Evolutionary conservation across 2,329 filamentous ascomycete genomes (phyloP).

Genomic region (Cladosporium sp.): DNA sequence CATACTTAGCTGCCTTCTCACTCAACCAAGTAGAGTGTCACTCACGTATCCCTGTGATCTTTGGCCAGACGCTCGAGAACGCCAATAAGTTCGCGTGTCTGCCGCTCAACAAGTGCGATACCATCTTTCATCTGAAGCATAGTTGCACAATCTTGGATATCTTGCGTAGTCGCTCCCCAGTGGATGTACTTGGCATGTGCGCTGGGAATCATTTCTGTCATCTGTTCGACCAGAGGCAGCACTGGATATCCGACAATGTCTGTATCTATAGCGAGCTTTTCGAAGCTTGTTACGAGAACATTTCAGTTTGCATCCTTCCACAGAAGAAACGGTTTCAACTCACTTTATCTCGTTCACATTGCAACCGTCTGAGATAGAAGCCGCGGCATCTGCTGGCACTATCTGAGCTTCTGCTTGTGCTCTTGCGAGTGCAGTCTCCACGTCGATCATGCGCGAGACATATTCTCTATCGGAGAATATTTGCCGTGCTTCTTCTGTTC

Average conservation of each 20-base stretch:
- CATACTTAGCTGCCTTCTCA: not conserved
- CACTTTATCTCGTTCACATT: not conserved
- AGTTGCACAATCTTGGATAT: conserved; percentile 28
- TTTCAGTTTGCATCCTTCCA: no score
- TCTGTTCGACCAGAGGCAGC: conserved; percentile 27
- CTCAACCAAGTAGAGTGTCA: not conserved
- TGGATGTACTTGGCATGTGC: conserved; percentile 27
- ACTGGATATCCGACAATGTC: conserved; percentile 32
- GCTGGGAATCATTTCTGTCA: conserved; percentile 22
- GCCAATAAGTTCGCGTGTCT: conserved; percentile 15
- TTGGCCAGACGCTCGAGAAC: not conserved
- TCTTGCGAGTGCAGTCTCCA: conserved; percentile 1
- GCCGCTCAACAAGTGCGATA: conserved; percentile 17
- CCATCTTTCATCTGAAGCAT: conserved; percentile 27
- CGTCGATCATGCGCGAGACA: not conserved
- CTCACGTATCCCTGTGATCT: not conserved
- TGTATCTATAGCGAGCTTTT: conserved; percentile 18
- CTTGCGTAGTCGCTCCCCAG: conserved; percentile 31
- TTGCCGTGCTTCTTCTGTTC: not conserved
- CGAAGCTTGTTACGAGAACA: not conserved
- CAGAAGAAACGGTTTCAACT: not conserved
- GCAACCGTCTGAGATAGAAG: conserved; percentile 16
- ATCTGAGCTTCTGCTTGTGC: not conserved
- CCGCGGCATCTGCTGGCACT: conserved; percentile 22
- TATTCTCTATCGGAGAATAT: not conserved